Evolutionary conservation across 352 stramenopile species (phyloP).

Genomic region (Pythium biforme): DNA sequence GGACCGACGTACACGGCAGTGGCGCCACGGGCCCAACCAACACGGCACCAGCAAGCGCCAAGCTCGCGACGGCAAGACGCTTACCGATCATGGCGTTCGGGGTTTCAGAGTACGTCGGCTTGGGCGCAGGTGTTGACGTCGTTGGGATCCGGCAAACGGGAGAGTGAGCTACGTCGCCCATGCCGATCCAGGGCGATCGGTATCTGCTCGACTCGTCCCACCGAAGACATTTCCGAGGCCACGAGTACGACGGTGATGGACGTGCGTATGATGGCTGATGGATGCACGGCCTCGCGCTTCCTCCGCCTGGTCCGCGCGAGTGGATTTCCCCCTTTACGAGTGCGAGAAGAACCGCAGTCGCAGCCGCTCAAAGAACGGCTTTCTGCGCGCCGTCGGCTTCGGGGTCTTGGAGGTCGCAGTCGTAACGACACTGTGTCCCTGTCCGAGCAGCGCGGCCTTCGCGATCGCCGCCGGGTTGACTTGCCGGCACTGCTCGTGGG

Average conservation of each 20-base stretch:
- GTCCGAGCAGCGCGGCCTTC: neutral
- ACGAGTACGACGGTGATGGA: constrained; percentile 2
- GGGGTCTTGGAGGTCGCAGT: neutral
- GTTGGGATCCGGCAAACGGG: neutral
- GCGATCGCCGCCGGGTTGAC: neutral
- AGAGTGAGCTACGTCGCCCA: too few species aligned
- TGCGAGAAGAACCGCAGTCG: neutral
- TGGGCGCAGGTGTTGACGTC: neutral
- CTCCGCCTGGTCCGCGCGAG: too few species aligned
- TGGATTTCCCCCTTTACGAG: neutral
- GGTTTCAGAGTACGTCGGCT: neutral
- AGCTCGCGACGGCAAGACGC: neutral
- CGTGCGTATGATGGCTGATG: constrained; percentile 15
- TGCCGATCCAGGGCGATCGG: too few species aligned
- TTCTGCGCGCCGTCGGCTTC: neutral
- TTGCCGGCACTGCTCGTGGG: constrained; percentile 33
- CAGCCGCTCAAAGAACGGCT: constrained; percentile 5
- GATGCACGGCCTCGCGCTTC: neutral
- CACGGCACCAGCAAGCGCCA: neutral
- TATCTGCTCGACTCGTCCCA: too few species aligned
- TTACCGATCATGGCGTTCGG: neutral
- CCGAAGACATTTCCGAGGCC: neutral
- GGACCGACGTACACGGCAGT: constrained; percentile 32
- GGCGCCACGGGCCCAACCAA: constrained; percentile 17
- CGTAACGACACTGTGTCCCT: neutral